These are phyloP conservation scores for Amaranthus tricolor DNA, from an alignment of 179 eudicot species.

Conservation along the genomic window DNA sequence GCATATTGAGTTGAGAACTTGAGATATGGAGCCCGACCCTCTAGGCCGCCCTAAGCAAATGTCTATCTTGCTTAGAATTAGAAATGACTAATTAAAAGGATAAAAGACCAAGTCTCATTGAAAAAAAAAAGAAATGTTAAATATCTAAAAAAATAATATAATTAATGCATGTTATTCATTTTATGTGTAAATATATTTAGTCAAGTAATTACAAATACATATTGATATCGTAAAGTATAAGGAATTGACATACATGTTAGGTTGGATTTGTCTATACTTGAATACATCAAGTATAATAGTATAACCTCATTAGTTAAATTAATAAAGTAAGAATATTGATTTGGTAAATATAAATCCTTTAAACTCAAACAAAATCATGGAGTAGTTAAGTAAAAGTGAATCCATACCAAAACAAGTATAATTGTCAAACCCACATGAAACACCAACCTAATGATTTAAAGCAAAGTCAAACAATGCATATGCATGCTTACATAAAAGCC, in stretches of 20 bases:
- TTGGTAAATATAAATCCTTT: not conserved
- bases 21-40: no score
- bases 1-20: no score
- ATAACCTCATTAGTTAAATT: not conserved
- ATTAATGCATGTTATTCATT: no score
- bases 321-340: not conserved
- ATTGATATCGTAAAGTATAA: not conserved
- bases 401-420: not conserved
- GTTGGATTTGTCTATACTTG: not conserved
- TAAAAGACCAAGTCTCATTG: no score
- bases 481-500: not conserved
- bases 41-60: no score
- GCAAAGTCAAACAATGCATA: not conserved
- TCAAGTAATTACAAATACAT: not conserved
- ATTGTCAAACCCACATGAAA: constrained; percentile 4
- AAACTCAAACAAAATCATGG: not conserved
- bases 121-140: no score
- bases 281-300: not conserved
- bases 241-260: not conserved
- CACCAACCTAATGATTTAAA: not conserved
- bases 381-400: not conserved
- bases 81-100: no score
- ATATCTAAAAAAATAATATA: no score
- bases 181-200: not conserved
- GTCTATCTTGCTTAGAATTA: no score